A percentile compares a stretch with the other conserved stretches of the same genome.
Conservation (phyloP, 176 grass and related monocot species). For the Zea luxurians region DNA sequence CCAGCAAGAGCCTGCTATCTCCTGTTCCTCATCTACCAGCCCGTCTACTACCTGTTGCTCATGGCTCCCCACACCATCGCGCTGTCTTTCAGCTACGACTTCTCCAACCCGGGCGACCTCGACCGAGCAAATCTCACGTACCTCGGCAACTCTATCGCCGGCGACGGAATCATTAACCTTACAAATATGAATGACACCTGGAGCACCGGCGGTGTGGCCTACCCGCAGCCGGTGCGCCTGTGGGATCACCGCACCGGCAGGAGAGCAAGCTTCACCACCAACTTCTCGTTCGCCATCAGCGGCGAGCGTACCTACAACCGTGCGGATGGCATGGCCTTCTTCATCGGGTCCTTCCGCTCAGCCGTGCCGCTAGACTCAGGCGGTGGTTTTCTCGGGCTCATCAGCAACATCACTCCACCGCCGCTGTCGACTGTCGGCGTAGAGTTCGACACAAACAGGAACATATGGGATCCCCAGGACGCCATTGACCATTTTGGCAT, state of each 20-base stretch:
- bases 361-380: background rate
- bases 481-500: background rate
- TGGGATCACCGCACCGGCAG: background rate
- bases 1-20: background rate
- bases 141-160: background rate
- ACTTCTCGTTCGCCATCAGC: slow-evolving; percentile 10
- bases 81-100: slow-evolving; percentile 31
- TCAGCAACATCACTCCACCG: background rate
- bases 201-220: background rate
- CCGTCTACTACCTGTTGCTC: background rate
- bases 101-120: background rate
- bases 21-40: background rate
- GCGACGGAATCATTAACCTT: background rate
- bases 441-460: background rate
- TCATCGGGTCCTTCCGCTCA: background rate
- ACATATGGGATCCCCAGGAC: background rate
- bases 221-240: background rate
- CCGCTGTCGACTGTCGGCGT: background rate
- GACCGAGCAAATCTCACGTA: background rate
- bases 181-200: background rate
- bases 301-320: background rate
- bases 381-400: background rate
- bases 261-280: background rate
- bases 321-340: slow-evolving; percentile 35
- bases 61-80: background rate